phyloP scores from a whole-genome alignment of 768 basidiomycete species.

The Naganishia friedmannii region DNA sequence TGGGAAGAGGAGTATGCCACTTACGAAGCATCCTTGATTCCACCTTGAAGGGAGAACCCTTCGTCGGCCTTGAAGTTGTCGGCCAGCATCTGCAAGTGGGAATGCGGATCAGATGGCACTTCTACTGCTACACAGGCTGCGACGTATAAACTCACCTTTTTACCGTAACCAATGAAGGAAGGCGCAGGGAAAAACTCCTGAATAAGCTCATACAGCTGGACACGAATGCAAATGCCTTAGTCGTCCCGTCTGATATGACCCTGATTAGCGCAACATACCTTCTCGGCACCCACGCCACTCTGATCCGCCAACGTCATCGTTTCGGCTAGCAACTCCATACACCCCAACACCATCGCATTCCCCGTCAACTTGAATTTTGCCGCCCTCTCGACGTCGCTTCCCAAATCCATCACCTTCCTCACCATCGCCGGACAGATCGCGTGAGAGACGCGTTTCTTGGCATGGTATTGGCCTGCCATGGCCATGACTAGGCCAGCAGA shows the following conservation, averaged over 20 bases:
- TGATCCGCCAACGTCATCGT: conserved; percentile 81
- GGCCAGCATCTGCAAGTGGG: conserved; percentile 60
- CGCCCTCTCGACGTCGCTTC: conserved; percentile 75
- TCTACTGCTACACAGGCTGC: neutral
- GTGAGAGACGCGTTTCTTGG: conserved; percentile 75
- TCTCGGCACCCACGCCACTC: conserved; percentile 68
- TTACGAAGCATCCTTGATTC: conserved; percentile 73
- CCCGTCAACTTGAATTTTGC: conserved; percentile 50
- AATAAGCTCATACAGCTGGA: conserved; percentile 39
- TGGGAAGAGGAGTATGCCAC: conserved; percentile 40
- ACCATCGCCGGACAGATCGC: conserved; percentile 76
- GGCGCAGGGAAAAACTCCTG: conserved; percentile 70
- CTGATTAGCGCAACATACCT: conserved; percentile 51
- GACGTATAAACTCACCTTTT: conserved; percentile 29
- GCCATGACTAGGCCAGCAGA: conserved; percentile 66
- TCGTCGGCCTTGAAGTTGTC: conserved; percentile 70
- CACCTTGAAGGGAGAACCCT: conserved; percentile 81
- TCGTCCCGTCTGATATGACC: neutral
- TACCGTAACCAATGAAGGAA: conserved; percentile 54
- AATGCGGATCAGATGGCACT: neutral
- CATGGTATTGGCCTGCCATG: conserved; percentile 75
- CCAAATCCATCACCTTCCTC: conserved; percentile 69
- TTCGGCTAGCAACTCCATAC: conserved; percentile 74
- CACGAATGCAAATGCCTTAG: neutral
- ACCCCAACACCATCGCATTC: conserved; percentile 35